phyloP scores from a whole-genome alignment of 352 stramenopile genomes.

The Aphanomyces cochlioides region DNA sequence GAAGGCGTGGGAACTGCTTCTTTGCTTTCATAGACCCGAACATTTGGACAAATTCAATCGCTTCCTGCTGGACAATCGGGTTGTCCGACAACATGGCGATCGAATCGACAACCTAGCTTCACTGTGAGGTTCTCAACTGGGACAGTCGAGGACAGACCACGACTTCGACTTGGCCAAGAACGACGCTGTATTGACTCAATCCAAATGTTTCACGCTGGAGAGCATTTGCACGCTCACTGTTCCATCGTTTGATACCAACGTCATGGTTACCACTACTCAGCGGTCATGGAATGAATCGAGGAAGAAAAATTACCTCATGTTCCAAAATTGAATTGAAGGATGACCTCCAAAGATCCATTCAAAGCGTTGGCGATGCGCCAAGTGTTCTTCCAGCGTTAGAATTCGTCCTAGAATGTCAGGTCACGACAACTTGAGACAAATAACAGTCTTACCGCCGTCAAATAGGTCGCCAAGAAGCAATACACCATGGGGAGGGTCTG shows the following conservation, averaged over 20 bases:
- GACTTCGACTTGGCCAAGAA: slow-evolving; percentile 11
- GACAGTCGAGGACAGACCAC: neutral
- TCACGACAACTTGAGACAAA: neutral
- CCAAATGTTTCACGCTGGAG: slow-evolving; percentile 1
- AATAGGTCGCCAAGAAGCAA: slow-evolving; percentile 8
- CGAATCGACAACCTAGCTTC: neutral
- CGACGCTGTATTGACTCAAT: slow-evolving; percentile 3
- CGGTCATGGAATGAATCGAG: neutral
- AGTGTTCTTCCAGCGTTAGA: neutral
- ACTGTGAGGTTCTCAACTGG: neutral
- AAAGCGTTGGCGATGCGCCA: neutral
- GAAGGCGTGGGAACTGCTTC: neutral
- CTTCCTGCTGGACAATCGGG: neutral
- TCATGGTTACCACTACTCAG: slow-evolving; percentile 11
- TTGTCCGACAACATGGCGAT: slow-evolving; percentile 5
- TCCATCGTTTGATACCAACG: slow-evolving; percentile 5
- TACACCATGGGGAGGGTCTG: neutral
- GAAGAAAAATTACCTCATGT: slow-evolving; percentile 18
- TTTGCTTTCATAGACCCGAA: slow-evolving; percentile 2
- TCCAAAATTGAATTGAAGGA: slow-evolving; percentile 17
- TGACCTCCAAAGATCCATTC: slow-evolving; percentile 13
- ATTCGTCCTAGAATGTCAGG: neutral
- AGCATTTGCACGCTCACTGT: neutral
- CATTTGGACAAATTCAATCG: slow-evolving; percentile 3
- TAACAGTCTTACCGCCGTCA: neutral